These are phyloP conservation scores for Fraxinus velutina DNA, from an alignment of 305 asterid genomes.

Conservation along the genomic window DNA sequence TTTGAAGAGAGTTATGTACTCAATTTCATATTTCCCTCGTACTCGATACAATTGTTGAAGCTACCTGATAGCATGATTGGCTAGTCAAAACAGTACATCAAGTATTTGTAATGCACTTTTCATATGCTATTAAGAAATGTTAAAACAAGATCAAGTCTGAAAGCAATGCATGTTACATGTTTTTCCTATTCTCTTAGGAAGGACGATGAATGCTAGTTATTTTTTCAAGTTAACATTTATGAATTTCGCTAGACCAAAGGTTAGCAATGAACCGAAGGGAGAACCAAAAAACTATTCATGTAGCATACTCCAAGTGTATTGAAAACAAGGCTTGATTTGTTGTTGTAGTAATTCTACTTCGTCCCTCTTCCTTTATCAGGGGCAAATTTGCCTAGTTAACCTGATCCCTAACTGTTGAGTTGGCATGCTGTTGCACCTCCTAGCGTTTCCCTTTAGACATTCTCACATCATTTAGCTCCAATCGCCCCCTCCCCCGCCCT, in stretches of 20 bases:
- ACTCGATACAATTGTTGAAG: not conserved
- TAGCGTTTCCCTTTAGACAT: not conserved
- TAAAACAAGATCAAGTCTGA: not conserved
- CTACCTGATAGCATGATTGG: not conserved
- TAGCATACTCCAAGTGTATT: not conserved
- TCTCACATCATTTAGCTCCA: not conserved
- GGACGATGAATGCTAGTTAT: not conserved
- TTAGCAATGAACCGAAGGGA: not conserved
- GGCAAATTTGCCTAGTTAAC: not conserved
- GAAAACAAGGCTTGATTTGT: not conserved
- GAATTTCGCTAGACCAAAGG: not conserved
- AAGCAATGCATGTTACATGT: not conserved
- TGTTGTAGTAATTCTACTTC: not conserved
- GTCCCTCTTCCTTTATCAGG: not conserved
- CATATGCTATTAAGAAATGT: not conserved
- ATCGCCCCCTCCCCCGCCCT: not conserved
- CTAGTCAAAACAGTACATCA: not conserved
- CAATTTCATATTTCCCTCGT: not conserved
- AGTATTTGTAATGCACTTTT: not conserved
- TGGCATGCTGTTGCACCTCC: not conserved
- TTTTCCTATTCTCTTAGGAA: not conserved
- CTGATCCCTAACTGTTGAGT: not conserved
- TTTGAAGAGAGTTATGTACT: not conserved
- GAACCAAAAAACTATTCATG: not conserved
- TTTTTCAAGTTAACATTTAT: not conserved